Base-by-base conservation (phyloP, 2,329 filamentous ascomycete genomes). In the Diaporthe sp. region DNA sequence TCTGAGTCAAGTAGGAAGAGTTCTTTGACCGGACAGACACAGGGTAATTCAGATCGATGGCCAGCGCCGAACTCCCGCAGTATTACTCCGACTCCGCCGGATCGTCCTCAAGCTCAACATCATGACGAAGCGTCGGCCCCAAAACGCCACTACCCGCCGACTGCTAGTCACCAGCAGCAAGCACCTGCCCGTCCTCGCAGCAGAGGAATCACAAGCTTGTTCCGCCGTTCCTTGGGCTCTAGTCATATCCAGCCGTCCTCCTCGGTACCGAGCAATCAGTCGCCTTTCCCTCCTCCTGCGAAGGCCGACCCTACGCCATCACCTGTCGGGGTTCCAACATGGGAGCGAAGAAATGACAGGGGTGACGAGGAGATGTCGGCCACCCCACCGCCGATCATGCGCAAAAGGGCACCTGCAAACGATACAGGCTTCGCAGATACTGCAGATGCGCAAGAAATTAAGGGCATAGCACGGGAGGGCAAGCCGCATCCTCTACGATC, bases 121-220 rank as follows among this genome's bases (percentile, higher is more conserved):
- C 49, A 76, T 13, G 83, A 84, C 5, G 82, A 82, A 15, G 8
- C 25, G 15, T 22, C 72, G 25, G 73, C 79, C 6, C 81, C 81
- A 44, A 79, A 79, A 46, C 76, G 82, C 10, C 77, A 62, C 58
- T 75, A 78, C 15, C 77, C 72, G 13, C 76, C 75, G 8, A 75
- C 72, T 22, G 78, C 76, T 2, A 80, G 79, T 17, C 73, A 76
- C 12, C 83, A 85, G 8, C 80, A 82, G 67, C 83, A 85, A 13
- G 80, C 82, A 49, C 25, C 75, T 73, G 25, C 68, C 22, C 77
- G 76, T 57, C 71, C 76, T 60, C 73, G 70, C 25, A 73, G 68
- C 28, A 72, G 72, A 42, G 71, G 73, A n/a, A 53, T 73, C 5
- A 74, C 71, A 17, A 76, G 67, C 65, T 39, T 77, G 13, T 77